Evolutionary conservation across 2,329 filamentous ascomycete genomes (phyloP), one percentile per base, ranked within the genome.

Genomic region (Calonectria multiphialidica): DNA sequence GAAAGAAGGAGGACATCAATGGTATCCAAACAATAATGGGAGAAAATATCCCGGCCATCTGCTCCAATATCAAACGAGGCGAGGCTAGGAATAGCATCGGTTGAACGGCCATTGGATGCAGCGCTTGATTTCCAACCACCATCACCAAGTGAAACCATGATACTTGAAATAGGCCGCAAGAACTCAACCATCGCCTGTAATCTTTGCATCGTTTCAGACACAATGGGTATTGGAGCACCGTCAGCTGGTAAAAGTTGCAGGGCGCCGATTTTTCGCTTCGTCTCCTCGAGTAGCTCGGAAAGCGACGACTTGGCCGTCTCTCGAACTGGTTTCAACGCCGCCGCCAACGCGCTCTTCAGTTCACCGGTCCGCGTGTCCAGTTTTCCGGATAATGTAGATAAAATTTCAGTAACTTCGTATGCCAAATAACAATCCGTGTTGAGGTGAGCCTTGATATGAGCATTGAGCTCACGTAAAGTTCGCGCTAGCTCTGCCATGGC

Each of bases 391-490:
- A 98, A 88, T 15, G 90, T 90, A 0, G 95, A 94, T 57, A 98
- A 91, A 72, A 98, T 94, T 79, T 98, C 96, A 37, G 97, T 94
- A 37, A 98, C 94, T 81, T 99, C 97, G 82, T 98, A 99, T 9
- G 95, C 95, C 61, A 99, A 89, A 82, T 95, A 98, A 83, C 96
- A 98, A 82, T 99, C 97, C 0, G 95, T 98, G 76, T 92, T 90
- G 45, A 98, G 86, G 80, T 98, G 96, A 47, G 90, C 87, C 81
- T 96, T 95, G 83, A 98, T 95, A 80, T 98, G 96, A 62, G 91
- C 89, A 82, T 98, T 98, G 37, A 99, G 88, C 80, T 98, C 96
- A 33, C 94, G 91, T 66, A 98, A 84, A 0, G 97, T 98, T 77
- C 95, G 92, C 7, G 93, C 92, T 77, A 98, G 93, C 79, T 98